Percentiles rank a stretch among this genome's conserved stretches.
phyloP scores from a whole-genome alignment of 805 yeast species.

The Debaryomyces maramus region DNA sequence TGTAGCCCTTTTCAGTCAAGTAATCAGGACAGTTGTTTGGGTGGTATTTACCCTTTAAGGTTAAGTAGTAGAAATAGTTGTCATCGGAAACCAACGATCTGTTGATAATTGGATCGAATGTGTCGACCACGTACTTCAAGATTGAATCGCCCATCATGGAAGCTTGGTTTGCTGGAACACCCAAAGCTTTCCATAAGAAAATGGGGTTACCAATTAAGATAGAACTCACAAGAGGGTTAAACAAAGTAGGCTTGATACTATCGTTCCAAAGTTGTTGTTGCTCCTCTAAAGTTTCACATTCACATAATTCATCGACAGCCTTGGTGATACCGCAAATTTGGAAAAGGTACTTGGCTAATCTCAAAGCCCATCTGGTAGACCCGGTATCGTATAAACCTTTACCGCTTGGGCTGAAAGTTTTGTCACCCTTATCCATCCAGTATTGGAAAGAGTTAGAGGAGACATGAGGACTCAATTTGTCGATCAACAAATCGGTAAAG shows the following conservation, averaged over 20 bases:
- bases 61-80: constrained; percentile 76
- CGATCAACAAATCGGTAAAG: constrained; percentile 45
- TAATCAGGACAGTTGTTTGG: constrained; percentile 74
- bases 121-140: constrained; percentile 69
- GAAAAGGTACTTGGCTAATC: constrained; percentile 65
- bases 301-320: constrained; percentile 56
- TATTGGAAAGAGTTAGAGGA: constrained; percentile 81
- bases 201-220: constrained; percentile 76
- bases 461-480: constrained; percentile 63
- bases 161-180: constrained; percentile 88
- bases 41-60: constrained; percentile 61
- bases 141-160: constrained; percentile 74
- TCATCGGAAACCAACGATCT: constrained; percentile 65
- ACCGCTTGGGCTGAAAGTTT: constrained; percentile 54
- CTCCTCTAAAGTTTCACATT: constrained; percentile 56
- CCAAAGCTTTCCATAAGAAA: constrained; percentile 86
- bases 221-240: constrained; percentile 67
- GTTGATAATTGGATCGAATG: constrained; percentile 71
- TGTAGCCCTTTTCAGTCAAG: constrained; percentile 59
- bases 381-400: constrained; percentile 79
- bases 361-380: constrained; percentile 81
- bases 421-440: constrained; percentile 67
- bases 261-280: constrained; percentile 66
- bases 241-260: constrained; percentile 64
- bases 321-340: constrained; percentile 50